Evolutionary conservation across 2,329 filamentous ascomycete species (phyloP).

Genomic region (Calycina herbarum): DNA sequence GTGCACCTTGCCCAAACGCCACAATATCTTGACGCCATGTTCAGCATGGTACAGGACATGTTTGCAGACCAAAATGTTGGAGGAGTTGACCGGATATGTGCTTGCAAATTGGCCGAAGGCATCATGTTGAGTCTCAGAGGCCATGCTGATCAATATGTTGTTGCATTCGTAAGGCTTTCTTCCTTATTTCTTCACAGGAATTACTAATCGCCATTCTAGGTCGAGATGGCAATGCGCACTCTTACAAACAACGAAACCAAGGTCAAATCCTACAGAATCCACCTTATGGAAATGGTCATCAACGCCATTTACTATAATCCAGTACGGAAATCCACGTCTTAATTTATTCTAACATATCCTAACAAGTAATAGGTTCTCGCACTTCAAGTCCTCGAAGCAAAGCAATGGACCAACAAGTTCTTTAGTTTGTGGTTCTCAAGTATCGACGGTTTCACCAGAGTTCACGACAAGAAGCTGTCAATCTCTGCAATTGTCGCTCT

Average conservation of each 20-base stretch:
- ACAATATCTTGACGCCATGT: conserved; percentile 82
- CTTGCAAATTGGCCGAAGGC: conserved; percentile 94
- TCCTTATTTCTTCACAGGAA: too few relatives aligned
- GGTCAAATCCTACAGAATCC: conserved; percentile 91
- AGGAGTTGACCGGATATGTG: conserved; percentile 92
- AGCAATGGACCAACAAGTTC: conserved; percentile 97
- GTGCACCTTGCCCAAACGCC: conserved; percentile 79
- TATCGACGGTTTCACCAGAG: conserved; percentile 88
- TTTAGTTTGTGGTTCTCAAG: conserved; percentile 98
- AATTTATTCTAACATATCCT: neutral
- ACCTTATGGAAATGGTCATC: conserved; percentile 98
- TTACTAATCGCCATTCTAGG: conserved; percentile 37
- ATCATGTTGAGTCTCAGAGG: conserved; percentile 94
- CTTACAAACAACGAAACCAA: conserved; percentile 75
- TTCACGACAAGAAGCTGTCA: conserved; percentile 98
- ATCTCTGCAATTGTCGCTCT: conserved; percentile 91
- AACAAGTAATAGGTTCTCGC: conserved; percentile 54
- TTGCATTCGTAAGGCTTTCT: conserved; percentile 61
- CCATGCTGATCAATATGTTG: conserved; percentile 83
- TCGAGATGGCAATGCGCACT: conserved; percentile 83
- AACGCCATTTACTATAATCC: conserved; percentile 98
- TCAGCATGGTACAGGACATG: conserved; percentile 93
- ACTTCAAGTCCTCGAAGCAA: conserved; percentile 83
- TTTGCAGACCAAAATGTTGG: conserved; percentile 91
- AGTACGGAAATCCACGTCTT: conserved; percentile 25